Base-by-base conservation (phyloP, 192 early-diverging fungal species). In the Entomortierella parvispora region DNA sequence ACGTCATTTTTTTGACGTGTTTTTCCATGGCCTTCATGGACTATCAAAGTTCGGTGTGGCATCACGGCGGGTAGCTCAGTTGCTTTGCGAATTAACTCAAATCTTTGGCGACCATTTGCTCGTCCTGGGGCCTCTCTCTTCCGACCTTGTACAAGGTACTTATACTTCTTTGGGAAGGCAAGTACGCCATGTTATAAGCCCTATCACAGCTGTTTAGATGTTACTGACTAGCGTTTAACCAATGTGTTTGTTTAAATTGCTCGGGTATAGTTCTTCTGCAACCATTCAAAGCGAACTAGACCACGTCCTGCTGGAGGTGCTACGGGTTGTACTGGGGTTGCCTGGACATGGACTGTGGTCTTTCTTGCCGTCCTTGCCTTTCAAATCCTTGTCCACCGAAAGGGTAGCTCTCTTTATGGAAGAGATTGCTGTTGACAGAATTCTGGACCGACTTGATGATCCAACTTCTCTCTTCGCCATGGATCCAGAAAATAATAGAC, bases 11-110 rank as follows among this genome's bases (percentile, higher is more conserved):
- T 68, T 77, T 58, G 65, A 63, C 4, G 45, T 68, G 12, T 10
- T 77, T 22, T 4, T 77, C 11, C 49, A 52, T 51, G 63, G 58
- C 3, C 31, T 77, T 17, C 45, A 62, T 26, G 29, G 56, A 9
- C 56, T 72, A n/a, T 62, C 43, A 2, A 46, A 28, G 2, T 79
- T 79, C n/a, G 18, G 37, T 25, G 33, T 65, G 5, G 65, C 66
- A 1, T 34, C 56, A 17, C 80, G 79, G 33, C 65, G 79, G 18
- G 12, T 85, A 37, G 80, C 81, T 0, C 83, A 82, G 46, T 53
- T 66, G 6, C 53, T 74, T 3, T 82, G 72, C 26, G 81, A 82
- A 31, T 28, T 85, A 5, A 48, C 63, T 0, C 68, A 81, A 40
- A 79, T 71, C 28, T n/a, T 82, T n/a, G 81, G 81, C 3, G 64